Evolutionary conservation across 2,329 filamentous ascomycete species (phyloP).

Genomic region (Trematosphaeria pertusa): DNA sequence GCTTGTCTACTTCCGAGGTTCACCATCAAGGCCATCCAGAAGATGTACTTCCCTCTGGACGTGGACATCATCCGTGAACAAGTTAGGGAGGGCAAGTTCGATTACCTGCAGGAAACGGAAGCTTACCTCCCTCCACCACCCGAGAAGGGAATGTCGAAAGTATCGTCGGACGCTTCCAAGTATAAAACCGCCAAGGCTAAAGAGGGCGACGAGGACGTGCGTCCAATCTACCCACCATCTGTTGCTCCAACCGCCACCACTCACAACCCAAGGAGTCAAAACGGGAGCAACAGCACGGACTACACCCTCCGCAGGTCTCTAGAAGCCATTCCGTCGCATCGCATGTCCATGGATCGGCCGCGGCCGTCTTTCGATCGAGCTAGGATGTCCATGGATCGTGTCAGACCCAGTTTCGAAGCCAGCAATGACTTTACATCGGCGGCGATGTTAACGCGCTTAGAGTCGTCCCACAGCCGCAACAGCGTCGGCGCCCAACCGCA

Average conservation of each 20-base stretch:
- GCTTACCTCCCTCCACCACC: constrained; percentile 55
- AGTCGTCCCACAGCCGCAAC: constrained; percentile 63
- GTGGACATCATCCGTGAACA: constrained; percentile 96
- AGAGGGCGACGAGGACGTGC: constrained; percentile 78
- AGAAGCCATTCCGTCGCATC: constrained; percentile 36
- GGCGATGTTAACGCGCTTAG: constrained; percentile 81
- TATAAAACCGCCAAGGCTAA: constrained; percentile 53
- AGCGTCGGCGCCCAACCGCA: constrained; percentile 27
- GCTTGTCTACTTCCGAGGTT: constrained; percentile 90
- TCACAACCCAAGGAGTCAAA: constrained; percentile 83
- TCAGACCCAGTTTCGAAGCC: constrained; percentile 82
- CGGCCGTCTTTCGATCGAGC: constrained; percentile 89
- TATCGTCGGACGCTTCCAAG: constrained; percentile 63
- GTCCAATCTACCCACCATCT: constrained; percentile 93
- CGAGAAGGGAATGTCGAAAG: constrained; percentile 58
- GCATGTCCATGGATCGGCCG: constrained; percentile 52
- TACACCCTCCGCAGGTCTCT: constrained; percentile 66
- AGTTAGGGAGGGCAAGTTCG: constrained; percentile 81
- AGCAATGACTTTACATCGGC: constrained; percentile 92
- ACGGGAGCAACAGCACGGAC: constrained; percentile 92
- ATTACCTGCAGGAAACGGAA: constrained; percentile 68
- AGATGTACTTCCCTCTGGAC: constrained; percentile 91
- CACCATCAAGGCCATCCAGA: constrained; percentile 84
- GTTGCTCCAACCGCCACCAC: constrained; percentile 72
- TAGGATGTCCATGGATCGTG: constrained; percentile 84